Conservation (phyloP, 805 yeast species). For the Debaryomyces maramus region DNA sequence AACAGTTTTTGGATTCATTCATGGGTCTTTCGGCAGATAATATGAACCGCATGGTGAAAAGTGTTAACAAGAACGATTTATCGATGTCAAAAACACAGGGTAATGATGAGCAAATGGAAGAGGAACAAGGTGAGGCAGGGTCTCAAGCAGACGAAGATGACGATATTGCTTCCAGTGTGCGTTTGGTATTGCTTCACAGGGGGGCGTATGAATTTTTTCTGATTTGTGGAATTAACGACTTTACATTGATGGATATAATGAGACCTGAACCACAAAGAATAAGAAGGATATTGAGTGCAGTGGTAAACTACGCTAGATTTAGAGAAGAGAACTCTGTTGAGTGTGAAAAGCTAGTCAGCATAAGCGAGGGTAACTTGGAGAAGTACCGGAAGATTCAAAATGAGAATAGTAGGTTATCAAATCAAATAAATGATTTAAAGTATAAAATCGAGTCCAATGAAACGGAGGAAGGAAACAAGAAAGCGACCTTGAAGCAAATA, state of each 20-base stretch:
- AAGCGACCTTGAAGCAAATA: slow-evolving; percentile 38
- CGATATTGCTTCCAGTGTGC: slow-evolving; percentile 39
- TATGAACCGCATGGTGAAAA: slow-evolving; percentile 19
- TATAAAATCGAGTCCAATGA: slow-evolving; percentile 31
- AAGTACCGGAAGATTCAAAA: slow-evolving; percentile 37
- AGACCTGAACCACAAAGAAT: slow-evolving; percentile 74
- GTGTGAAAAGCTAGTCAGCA: slow-evolving; percentile 60
- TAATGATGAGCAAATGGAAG: slow-evolving; percentile 8
- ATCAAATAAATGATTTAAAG: slow-evolving; percentile 31
- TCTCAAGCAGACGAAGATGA: slow-evolving; percentile 25
- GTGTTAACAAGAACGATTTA: slow-evolving; percentile 4
- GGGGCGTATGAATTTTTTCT: slow-evolving; percentile 62
- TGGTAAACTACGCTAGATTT: slow-evolving; percentile 82
- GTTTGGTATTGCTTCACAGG: slow-evolving; percentile 56
- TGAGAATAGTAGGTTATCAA: slow-evolving; percentile 40
- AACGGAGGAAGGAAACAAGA: slow-evolving; percentile 19
- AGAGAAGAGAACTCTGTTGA: slow-evolving; percentile 74
- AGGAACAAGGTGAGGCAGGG: slow-evolving; percentile 15
- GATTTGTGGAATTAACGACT: slow-evolving; percentile 77
- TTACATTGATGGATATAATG: slow-evolving; percentile 68
- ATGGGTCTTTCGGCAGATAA: slow-evolving; percentile 47
- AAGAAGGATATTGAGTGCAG: slow-evolving; percentile 70
- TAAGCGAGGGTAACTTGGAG: slow-evolving; percentile 51
- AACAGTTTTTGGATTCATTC: slow-evolving; percentile 61
- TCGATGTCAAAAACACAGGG: slow-evolving; percentile 9